These are phyloP conservation scores for Lenwebbia sp. DNA, from an alignment of 345 rosid genomes.

Conservation along the genomic window DNA sequence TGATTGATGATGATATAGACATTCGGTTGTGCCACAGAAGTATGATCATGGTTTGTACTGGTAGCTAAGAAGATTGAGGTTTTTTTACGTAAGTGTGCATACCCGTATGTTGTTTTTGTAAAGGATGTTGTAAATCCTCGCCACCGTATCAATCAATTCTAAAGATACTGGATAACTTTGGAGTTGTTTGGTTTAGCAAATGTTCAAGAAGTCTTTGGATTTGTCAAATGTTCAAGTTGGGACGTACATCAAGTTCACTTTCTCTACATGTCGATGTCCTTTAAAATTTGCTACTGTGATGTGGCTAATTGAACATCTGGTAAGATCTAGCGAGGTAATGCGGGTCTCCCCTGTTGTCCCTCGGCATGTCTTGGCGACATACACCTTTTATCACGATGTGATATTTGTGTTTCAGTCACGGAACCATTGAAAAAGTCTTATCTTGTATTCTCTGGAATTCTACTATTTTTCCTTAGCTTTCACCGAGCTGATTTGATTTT, in stretches of 20 bases:
- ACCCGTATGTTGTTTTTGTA: constrained; percentile 11
- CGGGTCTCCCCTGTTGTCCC: neutral
- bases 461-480: neutral
- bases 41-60: neutral
- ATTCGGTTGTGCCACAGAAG: neutral
- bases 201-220: neutral
- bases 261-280: neutral
- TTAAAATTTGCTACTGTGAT: neutral
- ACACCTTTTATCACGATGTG: neutral
- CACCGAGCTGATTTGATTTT: neutral
- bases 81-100: constrained; percentile 28
- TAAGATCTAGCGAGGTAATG: neutral
- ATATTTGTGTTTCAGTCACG: neutral
- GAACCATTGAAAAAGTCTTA: neutral
- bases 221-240: neutral
- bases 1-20: neutral
- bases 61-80: neutral
- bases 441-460: neutral
- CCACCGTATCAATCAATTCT: neutral
- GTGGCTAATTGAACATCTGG: neutral
- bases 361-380: neutral
- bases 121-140: neutral
- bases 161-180: neutral
- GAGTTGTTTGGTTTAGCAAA: neutral
- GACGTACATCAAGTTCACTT: neutral